These are phyloP conservation scores for Mycena floridula DNA, from an alignment of 768 basidiomycete genomes.

Conservation along the genomic window DNA sequence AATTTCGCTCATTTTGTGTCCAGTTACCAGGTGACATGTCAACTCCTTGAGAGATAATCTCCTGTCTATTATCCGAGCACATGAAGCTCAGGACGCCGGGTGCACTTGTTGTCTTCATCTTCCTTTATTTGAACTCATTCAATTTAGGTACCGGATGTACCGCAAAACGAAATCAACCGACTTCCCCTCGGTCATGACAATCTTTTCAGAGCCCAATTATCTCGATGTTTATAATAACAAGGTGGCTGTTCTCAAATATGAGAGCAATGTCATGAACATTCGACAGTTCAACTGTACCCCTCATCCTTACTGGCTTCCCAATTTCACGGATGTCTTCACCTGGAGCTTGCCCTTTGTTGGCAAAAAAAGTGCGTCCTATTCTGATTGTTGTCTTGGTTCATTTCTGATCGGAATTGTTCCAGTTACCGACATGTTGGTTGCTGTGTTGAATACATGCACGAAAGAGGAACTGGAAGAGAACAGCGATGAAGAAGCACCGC, in stretches of 20 bases:
- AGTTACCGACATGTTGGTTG: slow-evolving; percentile 99
- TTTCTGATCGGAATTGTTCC: slow-evolving; percentile 2
- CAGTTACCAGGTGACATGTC: slow-evolving; percentile 94
- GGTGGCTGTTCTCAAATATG: slow-evolving; percentile 97
- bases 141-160: slow-evolving; percentile 89
- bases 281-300: slow-evolving; percentile 96
- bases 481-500: slow-evolving; percentile 45
- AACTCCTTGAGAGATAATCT: slow-evolving; percentile 97
- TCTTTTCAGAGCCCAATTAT: slow-evolving; percentile 97
- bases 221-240: slow-evolving; percentile 99
- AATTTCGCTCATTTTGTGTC: slow-evolving; percentile 6
- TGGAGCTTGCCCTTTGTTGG: slow-evolving; percentile 99
- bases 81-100: slow-evolving; percentile 99
- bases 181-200: slow-evolving; percentile 99
- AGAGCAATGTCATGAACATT: slow-evolving; percentile 98
- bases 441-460: slow-evolving; percentile 91
- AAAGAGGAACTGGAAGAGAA: slow-evolving; percentile 94
- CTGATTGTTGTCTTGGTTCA: not conserved
- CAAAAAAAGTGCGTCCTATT: slow-evolving; percentile 73
- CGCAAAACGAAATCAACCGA: slow-evolving; percentile 97
- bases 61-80: slow-evolving; percentile 93
- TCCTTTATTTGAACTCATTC: slow-evolving; percentile 2
- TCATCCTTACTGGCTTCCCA: slow-evolving; percentile 96
- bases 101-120: slow-evolving; percentile 26
- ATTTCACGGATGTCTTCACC: slow-evolving; percentile 99